Evolutionary conservation across 495 filamentous ascomycete genomes (phyloP), one percentile per base, ranked within the genome.

Genomic region (Letharia lupina): DNA sequence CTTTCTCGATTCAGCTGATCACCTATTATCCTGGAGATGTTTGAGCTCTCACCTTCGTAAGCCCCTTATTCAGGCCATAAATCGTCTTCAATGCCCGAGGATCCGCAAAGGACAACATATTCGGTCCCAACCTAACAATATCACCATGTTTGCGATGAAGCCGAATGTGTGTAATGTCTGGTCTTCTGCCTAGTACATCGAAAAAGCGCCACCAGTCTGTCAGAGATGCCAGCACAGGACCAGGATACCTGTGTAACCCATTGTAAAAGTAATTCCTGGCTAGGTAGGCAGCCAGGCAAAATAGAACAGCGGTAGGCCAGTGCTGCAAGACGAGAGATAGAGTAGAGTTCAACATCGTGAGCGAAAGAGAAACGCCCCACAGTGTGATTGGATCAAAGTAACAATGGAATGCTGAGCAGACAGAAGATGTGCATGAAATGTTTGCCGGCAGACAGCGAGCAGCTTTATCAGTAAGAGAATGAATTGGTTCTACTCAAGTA

Each of bases 1-100:
- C 87, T 89, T 62, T n/a, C 23, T 5, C 18, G 69, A 48, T 20
- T 60, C 58, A 41, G 63, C 67, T 23, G 37, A 48, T 45, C 65
- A 65, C 37, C 69, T 62, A 28, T 20, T 40, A 63, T 23, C 31
- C 11, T 18, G 28, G 15, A 54, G 0, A 39, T 15, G 2, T 16
- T 0, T 40, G 47, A n/a, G 10, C 87, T 86, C 0, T 33, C 66
- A 90, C 87, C 81, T 93, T 93, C 65, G 78, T 78, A 72, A 91
- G 90, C 15, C 89, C 89, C 75, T 91, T 91, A 69, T 91, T 91
- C 63, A 92, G 78, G 1, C 90, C 88, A 72, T 93, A 94, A 37
- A 94, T 93, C 12, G 79, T 78, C 72, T 89, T 90, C 60, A 91
- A 76, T 10, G 87, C 85, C 61, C 80, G 79, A 0, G 89, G 88